These are phyloP conservation scores for Escallonia rubra DNA, from an alignment of 129 eudicot species.

Conservation along the genomic window DNA sequence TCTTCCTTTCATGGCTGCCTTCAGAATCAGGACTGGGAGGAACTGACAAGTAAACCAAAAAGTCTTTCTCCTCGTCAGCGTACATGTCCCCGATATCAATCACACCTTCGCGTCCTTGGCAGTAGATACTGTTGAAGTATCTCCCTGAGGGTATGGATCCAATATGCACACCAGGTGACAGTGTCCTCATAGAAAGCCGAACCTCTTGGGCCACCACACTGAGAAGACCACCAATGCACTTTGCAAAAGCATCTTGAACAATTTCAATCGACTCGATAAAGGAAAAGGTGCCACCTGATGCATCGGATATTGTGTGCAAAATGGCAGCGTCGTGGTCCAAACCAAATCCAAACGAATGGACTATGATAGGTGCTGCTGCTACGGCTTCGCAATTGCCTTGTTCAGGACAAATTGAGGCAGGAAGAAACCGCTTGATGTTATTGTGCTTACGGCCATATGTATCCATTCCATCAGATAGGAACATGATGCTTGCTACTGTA, in stretches of 20 bases:
- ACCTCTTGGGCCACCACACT: conserved; percentile 34
- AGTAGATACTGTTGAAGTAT: conserved; percentile 10
- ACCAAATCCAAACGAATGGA: conserved; percentile 45
- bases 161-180: conserved; percentile 28
- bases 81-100: conserved; percentile 32
- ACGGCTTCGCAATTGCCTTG: neutral
- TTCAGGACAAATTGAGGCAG: conserved; percentile 4
- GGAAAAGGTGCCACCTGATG: conserved; percentile 39
- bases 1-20: neutral
- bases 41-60: conserved; percentile 23
- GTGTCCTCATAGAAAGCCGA: conserved; percentile 16
- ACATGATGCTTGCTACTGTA: conserved; percentile 36
- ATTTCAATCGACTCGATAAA: conserved; percentile 29
- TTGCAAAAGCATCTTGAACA: conserved; percentile 35
- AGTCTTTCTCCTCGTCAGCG: conserved; percentile 40
- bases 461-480: conserved; percentile 38
- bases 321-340: conserved; percentile 33
- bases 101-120: conserved; percentile 16
- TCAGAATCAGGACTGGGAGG: neutral
- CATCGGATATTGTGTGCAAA: conserved; percentile 37
- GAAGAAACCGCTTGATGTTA: neutral
- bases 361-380: conserved; percentile 11
- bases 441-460: conserved; percentile 2
- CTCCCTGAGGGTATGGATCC: conserved; percentile 31
- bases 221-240: conserved; percentile 46